Evolutionary conservation across 2,329 filamentous ascomycete species (phyloP), one percentile per base, ranked within the genome.

Genomic region (Lachnellula willkommii): DNA sequence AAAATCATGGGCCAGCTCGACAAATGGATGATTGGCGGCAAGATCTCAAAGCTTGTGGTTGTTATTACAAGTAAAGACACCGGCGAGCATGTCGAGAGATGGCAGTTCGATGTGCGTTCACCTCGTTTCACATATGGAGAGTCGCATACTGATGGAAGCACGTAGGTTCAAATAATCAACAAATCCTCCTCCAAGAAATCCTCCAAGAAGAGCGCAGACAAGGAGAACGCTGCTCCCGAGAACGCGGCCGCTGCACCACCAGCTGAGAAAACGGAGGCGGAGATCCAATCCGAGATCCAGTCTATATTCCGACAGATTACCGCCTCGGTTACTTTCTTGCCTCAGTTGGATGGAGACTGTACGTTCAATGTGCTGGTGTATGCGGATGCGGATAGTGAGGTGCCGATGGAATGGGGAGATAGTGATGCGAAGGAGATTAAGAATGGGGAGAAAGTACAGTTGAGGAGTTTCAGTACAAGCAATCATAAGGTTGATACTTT

Each of bases 281-380:
- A 97, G 71, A 96, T 97, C 65, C 94, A 99, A 71, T 80, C 89
- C 60, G 93, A 97, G 70, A 97, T 99, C 64, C 92, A 95, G 66
- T 90, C 92, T 49, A 89, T 99, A 60, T 99, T 99, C 78, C 87
- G 94, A 48, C 94, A 99, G 70, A 97, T 99, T 72, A 99, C 94
- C 1, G 94, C 94, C 1, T 96, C 90, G 0, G 94, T 99, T 53
- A 97, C 94, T 0, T 99, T 99, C 71, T 77, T 99, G 12, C 94
- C 94, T 0, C 92, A 97, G 75, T 82, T 99, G 5, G 85, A 90
- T 59, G 92, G 92, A 42, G 89, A 96, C 72, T 99, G 93, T 78
- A 97, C 94, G 11, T 99, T 99, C 79, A 99, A 99, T 69, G 93
- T 99, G 48, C 81, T 99, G 42, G 94, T 99, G 3, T 99, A 99